Percentiles rank a stretch among this genome's conserved stretches.
These are phyloP conservation scores for Colletotrichum gloeosporioides DNA, from an alignment of 2,329 filamentous ascomycete species.

Conservation along the genomic window DNA sequence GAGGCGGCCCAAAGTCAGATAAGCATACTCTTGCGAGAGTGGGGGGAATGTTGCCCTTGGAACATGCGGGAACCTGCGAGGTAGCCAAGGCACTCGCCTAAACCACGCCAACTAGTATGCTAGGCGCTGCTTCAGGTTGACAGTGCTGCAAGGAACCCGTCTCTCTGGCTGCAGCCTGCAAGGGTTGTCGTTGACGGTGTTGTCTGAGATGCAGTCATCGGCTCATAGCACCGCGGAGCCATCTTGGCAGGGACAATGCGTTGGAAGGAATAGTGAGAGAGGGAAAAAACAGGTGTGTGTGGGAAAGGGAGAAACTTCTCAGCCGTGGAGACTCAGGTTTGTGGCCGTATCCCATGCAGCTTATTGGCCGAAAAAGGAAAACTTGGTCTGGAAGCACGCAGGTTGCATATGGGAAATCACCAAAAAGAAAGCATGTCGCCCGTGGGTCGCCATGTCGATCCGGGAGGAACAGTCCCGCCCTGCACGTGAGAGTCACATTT, in stretches of 20 bases:
- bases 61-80: not conserved
- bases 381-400: not conserved
- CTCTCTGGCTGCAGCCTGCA: not conserved
- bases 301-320: not conserved
- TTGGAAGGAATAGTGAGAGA: not conserved
- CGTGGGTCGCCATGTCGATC: not conserved
- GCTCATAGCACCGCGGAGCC: not conserved
- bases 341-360: not conserved
- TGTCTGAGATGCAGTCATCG: constrained; percentile 16
- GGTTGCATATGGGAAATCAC: not conserved
- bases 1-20: not conserved
- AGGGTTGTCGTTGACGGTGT: constrained; percentile 1
- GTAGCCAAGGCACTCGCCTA: not conserved
- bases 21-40: not conserved
- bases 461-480: not conserved
- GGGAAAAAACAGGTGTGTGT: not conserved
- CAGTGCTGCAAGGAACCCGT: constrained; percentile 14
- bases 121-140: constrained; percentile 12
- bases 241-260: constrained; percentile 8
- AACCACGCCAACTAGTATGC: not conserved
- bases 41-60: not conserved
- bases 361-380: constrained; percentile 9
- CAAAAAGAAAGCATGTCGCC: constrained; percentile 10
- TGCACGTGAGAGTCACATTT: constrained; percentile 16
- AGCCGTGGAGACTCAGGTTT: not conserved